These are phyloP conservation scores for Jaminaea rosea DNA, from an alignment of 1,284 basidiomycete species.

Conservation along the genomic window DNA sequence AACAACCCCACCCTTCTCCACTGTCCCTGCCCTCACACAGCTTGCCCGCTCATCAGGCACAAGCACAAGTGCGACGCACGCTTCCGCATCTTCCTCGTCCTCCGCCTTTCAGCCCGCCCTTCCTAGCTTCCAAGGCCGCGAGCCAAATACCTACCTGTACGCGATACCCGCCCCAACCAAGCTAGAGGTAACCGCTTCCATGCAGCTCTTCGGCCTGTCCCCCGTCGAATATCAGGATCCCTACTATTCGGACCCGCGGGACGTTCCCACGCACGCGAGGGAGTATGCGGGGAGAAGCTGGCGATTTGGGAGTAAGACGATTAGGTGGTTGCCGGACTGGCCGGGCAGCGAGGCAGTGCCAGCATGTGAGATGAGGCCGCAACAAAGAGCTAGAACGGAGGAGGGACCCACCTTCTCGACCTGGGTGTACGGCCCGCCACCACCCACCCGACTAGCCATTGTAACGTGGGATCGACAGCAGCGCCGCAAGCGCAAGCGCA, in stretches of 20 bases:
- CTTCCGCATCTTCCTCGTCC: too few relatives aligned
- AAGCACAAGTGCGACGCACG: too few relatives aligned
- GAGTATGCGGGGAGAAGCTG: constrained; percentile 75
- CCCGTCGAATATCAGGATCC: constrained; percentile 65
- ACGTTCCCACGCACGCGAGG: constrained; percentile 61
- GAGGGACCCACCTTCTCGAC: constrained; percentile 49
- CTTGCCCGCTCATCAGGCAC: background rate
- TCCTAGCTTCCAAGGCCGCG: background rate
- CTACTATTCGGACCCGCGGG: constrained; percentile 65
- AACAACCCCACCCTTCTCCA: background rate
- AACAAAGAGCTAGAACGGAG: background rate
- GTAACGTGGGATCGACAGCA: constrained; percentile 16
- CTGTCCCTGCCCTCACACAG: background rate
- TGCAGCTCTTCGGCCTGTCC: constrained; percentile 56
- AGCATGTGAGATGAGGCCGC: background rate
- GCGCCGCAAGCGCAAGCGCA: constrained; percentile 6
- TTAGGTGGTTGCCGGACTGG: constrained; percentile 45
- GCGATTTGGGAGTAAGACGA: constrained; percentile 54
- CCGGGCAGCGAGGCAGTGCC: constrained; percentile 16
- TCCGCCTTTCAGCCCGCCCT: background rate
- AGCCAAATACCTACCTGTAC: background rate
- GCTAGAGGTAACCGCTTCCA: constrained; percentile 53
- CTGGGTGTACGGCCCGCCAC: constrained; percentile 37
- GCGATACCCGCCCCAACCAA: constrained; percentile 55
- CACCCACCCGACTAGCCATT: constrained; percentile 24